Percentiles rank a stretch among this genome's conserved stretches.
phyloP scores from a whole-genome alignment of 176 grass and related monocot species.

The Rhynchospora breviuscula region DNA sequence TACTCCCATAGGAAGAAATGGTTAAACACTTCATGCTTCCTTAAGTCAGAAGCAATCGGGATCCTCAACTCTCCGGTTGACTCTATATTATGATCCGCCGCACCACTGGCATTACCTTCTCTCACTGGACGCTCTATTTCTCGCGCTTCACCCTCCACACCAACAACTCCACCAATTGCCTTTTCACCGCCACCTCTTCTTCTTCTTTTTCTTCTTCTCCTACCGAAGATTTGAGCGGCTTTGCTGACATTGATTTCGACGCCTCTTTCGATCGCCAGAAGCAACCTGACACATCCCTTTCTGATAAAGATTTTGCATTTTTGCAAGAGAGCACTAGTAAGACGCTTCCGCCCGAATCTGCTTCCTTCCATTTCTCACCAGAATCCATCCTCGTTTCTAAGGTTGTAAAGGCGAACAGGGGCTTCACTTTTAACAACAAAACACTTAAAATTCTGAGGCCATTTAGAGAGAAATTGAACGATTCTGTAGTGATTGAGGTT shows the following conservation, averaged over 20 bases:
- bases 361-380: conserved; percentile 27
- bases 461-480: conserved; percentile 53
- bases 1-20: too few relatives aligned
- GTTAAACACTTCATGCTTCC: neutral
- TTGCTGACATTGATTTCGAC: conserved; percentile 29
- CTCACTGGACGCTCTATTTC: conserved; percentile 8
- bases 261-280: conserved; percentile 17
- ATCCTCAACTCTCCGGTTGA: neutral
- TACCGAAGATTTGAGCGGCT: conserved; percentile 29
- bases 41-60: neutral
- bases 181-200: conserved; percentile 22
- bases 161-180: conserved; percentile 16
- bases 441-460: conserved; percentile 53
- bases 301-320: conserved; percentile 60
- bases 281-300: conserved; percentile 36
- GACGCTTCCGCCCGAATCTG: neutral
- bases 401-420: conserved; percentile 45
- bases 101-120: conserved; percentile 25
- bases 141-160: conserved; percentile 1
- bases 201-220: neutral
- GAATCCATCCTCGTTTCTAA: conserved; percentile 72
- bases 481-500: conserved; percentile 58
- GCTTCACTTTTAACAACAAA: conserved; percentile 35
- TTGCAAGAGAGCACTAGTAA: conserved; percentile 28
- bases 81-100: conserved; percentile 33